phyloP scores from a whole-genome alignment of 106 monocot species.

The Platanthera guangdongensis region DNA sequence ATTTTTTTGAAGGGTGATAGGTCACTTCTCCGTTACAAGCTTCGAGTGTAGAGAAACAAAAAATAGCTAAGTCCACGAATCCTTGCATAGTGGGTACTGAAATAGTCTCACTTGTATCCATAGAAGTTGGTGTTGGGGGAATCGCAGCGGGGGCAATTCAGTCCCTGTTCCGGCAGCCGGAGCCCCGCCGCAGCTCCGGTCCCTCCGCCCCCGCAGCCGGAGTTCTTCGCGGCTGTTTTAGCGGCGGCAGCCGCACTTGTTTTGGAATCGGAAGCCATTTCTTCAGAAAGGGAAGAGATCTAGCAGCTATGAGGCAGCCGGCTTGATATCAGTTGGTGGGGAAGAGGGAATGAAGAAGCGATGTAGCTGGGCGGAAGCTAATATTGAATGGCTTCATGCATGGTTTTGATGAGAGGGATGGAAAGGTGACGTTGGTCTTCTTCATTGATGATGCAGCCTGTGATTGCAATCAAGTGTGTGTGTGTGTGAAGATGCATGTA shows the following conservation, averaged over 20 bases:
- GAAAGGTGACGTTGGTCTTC: background rate
- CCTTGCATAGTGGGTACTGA: too few relatives aligned
- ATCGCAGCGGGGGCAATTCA: conserved; percentile 61
- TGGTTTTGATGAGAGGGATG: conserved; percentile 7
- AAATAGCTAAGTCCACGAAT: too few relatives aligned
- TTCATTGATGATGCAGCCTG: conserved; percentile 1
- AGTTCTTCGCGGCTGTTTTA: too few relatives aligned
- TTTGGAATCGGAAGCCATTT: background rate
- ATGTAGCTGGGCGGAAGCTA: background rate
- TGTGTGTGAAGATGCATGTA: background rate
- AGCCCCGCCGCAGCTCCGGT: background rate
- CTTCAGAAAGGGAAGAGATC: background rate
- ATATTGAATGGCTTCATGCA: conserved; percentile 16
- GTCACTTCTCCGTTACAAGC: too few relatives aligned
- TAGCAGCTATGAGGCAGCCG: too few relatives aligned
- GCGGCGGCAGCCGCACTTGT: background rate
- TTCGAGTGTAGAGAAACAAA: too few relatives aligned
- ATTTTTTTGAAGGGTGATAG: too few relatives aligned
- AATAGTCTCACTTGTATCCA: too few relatives aligned
- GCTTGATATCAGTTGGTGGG: background rate
- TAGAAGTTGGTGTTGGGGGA: conserved; percentile 72
- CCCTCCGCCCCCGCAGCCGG: background rate
- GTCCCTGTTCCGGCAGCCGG: conserved; percentile 27
- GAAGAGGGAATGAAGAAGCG: conserved; percentile 5
- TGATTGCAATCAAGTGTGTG: conserved; percentile 12